Conservation (phyloP, 1,284 basidiomycete genomes). For the Apiotrichum siamense region DNA sequence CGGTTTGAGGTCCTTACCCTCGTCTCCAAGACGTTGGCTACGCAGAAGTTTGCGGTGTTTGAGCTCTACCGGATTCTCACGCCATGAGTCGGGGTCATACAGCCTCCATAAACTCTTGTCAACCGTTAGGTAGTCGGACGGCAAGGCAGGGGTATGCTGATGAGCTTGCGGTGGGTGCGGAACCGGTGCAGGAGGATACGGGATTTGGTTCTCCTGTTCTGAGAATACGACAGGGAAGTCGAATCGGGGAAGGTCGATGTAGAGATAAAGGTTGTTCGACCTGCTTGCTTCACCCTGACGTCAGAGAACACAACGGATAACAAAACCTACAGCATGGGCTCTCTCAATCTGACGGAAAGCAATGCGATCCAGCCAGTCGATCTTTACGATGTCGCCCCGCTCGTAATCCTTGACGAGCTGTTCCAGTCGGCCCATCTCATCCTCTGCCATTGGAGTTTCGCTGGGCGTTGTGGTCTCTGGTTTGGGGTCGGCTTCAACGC, state of each 20-base stretch:
- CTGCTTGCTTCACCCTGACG: conserved; percentile 73
- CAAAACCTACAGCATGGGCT: conserved; percentile 66
- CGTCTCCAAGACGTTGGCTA: conserved; percentile 87
- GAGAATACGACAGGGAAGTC: conserved; percentile 97
- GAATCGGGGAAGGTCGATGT: conserved; percentile 93
- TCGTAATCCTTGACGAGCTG: conserved; percentile 97
- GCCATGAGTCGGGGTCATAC: conserved; percentile 76
- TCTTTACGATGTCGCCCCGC: conserved; percentile 83
- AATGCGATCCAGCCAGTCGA: conserved; percentile 92
- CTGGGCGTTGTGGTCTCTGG: conserved; percentile 77
- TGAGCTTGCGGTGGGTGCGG: conserved; percentile 27
- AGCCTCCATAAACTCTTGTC: conserved; percentile 80
- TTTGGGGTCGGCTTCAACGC: conserved; percentile 74
- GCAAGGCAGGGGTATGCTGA: conserved; percentile 37
- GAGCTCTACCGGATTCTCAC: conserved; percentile 92
- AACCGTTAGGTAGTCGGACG: conserved; percentile 51
- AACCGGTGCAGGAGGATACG: conserved; percentile 41
- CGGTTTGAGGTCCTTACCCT: conserved; percentile 93
- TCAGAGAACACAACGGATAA: neutral
- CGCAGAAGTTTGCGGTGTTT: conserved; percentile 92
- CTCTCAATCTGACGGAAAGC: conserved; percentile 91
- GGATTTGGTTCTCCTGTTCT: conserved; percentile 55
- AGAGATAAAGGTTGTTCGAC: conserved; percentile 83
- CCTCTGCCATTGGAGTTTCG: conserved; percentile 59
- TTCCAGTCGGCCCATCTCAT: conserved; percentile 91